These are phyloP conservation scores for Helicocarpus griseus DNA, from an alignment of 2,329 filamentous ascomycete species.

Conservation along the genomic window DNA sequence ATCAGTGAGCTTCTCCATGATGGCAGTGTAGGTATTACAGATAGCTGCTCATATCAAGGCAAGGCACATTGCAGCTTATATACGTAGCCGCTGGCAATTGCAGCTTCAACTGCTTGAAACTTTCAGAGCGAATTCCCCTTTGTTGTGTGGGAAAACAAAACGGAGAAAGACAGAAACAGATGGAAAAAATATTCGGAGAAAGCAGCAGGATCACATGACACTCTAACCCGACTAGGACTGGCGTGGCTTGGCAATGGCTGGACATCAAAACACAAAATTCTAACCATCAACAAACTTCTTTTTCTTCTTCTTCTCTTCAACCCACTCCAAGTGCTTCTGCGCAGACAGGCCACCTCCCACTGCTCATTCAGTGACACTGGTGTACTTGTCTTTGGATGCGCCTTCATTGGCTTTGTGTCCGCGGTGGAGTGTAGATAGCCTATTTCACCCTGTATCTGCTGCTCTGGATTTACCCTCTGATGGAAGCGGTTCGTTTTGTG, in stretches of 20 bases:
- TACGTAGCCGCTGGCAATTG: neutral
- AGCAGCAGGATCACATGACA: neutral
- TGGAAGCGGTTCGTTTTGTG: conserved; percentile 72
- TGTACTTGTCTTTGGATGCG: conserved; percentile 26
- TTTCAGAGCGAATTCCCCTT: neutral
- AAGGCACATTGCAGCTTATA: neutral
- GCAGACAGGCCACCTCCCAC: conserved; percentile 21
- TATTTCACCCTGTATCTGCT: conserved; percentile 73
- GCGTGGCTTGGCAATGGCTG: neutral
- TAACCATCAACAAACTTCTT: neutral
- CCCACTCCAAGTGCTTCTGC: conserved; percentile 32
- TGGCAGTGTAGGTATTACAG: neutral
- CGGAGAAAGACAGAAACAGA: neutral
- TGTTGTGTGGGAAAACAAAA: neutral
- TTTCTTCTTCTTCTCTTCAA: conserved; percentile 18
- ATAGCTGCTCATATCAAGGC: neutral
- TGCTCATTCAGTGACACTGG: conserved; percentile 23
- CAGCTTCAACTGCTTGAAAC: neutral
- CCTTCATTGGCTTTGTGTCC: conserved; percentile 48
- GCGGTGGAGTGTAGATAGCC: conserved; percentile 54
- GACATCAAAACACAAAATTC: neutral
- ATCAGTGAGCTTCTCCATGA: conserved; percentile 65
- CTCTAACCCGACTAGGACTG: neutral
- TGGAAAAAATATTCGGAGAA: neutral
- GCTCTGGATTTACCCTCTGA: conserved; percentile 66